These are phyloP conservation scores for Chamaecyparis obtusa DNA, from an alignment of 75 land plant genomes.

Conservation along the genomic window DNA sequence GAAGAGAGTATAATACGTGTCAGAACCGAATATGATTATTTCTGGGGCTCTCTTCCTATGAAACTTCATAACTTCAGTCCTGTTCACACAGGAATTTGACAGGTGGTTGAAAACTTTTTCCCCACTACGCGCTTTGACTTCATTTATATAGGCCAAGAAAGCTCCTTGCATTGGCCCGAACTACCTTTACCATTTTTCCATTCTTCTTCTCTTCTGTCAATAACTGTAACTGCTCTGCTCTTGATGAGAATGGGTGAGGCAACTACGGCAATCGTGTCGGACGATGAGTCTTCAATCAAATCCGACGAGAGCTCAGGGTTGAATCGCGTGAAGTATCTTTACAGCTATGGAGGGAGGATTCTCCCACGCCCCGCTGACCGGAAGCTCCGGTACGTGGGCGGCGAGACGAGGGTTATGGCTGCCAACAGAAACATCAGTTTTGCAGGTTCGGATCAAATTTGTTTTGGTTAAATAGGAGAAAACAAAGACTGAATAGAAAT, in stretches of 20 bases:
- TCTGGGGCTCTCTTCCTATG: no score
- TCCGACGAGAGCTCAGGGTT: not conserved
- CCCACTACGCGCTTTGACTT: no score
- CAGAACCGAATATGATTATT: no score
- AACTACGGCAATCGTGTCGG: not conserved
- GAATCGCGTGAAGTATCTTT: constrained; percentile 32
- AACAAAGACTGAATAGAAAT: no score
- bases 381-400: constrained; percentile 43
- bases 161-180: no score
- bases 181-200: no score
- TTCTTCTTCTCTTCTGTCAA: not conserved
- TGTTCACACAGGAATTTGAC: no score
- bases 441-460: not conserved
- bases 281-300: not conserved
- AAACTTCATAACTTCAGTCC: no score
- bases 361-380: constrained; percentile 34
- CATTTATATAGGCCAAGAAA: no score
- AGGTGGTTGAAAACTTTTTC: no score
- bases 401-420: constrained; percentile 31
- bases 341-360: constrained; percentile 50
- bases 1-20: no score
- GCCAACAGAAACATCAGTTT: constrained; percentile 37
- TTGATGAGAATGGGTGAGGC: not conserved
- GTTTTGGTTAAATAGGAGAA: not conserved
- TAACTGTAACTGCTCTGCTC: no score